Evolutionary conservation across 352 stramenopile species (phyloP).

Genomic region (Vaucheria bursata): DNA sequence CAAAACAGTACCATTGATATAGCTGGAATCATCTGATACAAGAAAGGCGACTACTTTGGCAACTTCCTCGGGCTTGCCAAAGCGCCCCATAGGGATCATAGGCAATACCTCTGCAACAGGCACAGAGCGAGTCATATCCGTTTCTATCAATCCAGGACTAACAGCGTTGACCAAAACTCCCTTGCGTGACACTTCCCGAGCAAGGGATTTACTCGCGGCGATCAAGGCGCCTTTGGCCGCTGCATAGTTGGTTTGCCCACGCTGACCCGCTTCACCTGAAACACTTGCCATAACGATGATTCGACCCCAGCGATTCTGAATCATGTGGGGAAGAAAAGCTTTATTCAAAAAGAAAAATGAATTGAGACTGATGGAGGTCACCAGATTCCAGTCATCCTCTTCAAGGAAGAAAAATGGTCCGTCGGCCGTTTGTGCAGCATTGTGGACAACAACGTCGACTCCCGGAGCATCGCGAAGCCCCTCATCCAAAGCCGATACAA

Average conservation of each 20-base stretch:
- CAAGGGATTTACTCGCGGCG: constrained; percentile 67
- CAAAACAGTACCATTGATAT: too few species aligned
- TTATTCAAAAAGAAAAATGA: too few species aligned
- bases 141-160: constrained; percentile 73
- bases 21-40: too few species aligned
- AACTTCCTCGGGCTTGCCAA: constrained; percentile 66
- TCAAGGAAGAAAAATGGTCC: too few species aligned
- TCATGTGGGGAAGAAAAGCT: too few species aligned
- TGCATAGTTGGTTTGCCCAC: constrained; percentile 51
- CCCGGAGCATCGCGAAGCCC: too few species aligned
- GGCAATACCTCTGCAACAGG: constrained; percentile 43
- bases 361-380: too few species aligned
- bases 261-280: constrained; percentile 63
- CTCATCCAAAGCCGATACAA: too few species aligned
- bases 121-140: constrained; percentile 67
- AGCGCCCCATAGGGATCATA: constrained; percentile 63
- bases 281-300: constrained; percentile 78
- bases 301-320: constrained; percentile 62
- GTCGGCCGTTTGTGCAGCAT: too few species aligned
- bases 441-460: too few species aligned
- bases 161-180: constrained; percentile 66
- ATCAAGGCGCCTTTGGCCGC: constrained; percentile 69
- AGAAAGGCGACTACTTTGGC: constrained; percentile 51
- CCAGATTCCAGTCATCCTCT: too few species aligned
- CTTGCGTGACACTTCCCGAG: constrained; percentile 65